A percentile compares a stretch with the other conserved stretches of the same genome.
Conservation (phyloP, 2,329 filamentous ascomycete species). For the Beauveria medogensis region DNA sequence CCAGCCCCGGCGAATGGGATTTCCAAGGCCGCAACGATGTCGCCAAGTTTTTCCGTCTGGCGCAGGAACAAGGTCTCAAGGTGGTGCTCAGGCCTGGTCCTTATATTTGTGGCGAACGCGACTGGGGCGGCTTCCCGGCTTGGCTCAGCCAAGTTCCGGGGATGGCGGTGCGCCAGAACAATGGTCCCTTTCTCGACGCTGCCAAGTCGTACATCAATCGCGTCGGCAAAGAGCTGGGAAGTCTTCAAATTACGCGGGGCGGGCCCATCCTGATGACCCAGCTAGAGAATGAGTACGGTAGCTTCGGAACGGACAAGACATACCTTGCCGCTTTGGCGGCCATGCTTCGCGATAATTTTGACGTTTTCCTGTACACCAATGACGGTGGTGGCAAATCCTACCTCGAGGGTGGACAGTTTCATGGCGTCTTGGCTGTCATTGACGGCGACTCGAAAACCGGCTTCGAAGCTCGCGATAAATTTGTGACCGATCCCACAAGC, state of each 20-base stretch:
- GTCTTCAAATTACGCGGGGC: slow-evolving; percentile 31
- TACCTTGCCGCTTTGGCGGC: slow-evolving; percentile 35
- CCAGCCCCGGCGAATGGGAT: slow-evolving; percentile 30
- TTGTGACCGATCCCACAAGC: slow-evolving; percentile 32
- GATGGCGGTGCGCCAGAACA: slow-evolving; percentile 33
- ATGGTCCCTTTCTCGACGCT: slow-evolving; percentile 30
- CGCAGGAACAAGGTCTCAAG: slow-evolving; percentile 34
- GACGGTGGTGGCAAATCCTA: slow-evolving; percentile 37
- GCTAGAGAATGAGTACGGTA: slow-evolving; percentile 44
- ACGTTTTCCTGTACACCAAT: slow-evolving; percentile 40
- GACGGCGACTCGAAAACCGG: slow-evolving; percentile 34
- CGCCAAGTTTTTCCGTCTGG: slow-evolving; percentile 34
- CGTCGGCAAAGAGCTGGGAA: slow-evolving; percentile 27
- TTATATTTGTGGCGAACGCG: slow-evolving; percentile 40
- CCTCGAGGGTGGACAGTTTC: slow-evolving; percentile 34
- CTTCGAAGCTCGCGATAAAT: slow-evolving; percentile 33
- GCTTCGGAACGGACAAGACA: slow-evolving; percentile 35
- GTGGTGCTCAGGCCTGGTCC: slow-evolving; percentile 38
- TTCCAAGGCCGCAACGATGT: slow-evolving; percentile 33
- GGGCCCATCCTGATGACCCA: slow-evolving; percentile 43
- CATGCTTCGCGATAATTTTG: slow-evolving; percentile 33
- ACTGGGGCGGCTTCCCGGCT: slow-evolving; percentile 41
- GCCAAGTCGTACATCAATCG: slow-evolving; percentile 30
- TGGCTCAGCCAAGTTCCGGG: slow-evolving; percentile 34
- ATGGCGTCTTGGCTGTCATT: slow-evolving; percentile 35